Percentiles rank a stretch among this genome's conserved stretches.
Evolutionary conservation across 2,329 filamentous ascomycete genomes (phyloP).

Genomic region (Neofusicoccum kwambonambiense): DNA sequence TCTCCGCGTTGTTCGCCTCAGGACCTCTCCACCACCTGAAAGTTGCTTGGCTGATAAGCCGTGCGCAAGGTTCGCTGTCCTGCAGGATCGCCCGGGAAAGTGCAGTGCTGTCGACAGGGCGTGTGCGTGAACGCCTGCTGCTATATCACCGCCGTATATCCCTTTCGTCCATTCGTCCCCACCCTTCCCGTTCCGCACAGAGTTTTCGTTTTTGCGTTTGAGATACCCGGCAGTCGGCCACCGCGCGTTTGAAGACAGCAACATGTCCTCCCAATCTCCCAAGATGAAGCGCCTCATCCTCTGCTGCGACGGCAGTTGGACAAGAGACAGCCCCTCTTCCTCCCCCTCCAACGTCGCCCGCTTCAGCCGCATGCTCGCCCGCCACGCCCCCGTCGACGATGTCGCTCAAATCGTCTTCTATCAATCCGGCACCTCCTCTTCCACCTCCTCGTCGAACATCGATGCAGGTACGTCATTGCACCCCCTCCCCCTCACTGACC

Average conservation of each 20-base stretch:
- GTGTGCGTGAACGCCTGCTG: neutral
- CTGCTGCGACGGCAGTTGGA: constrained; percentile 38
- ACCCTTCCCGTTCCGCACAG: too few species aligned
- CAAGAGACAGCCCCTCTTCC: neutral
- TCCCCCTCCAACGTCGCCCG: constrained; percentile 51
- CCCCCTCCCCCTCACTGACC: too few species aligned
- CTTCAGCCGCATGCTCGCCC: constrained; percentile 50
- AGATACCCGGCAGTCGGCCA: too few species aligned
- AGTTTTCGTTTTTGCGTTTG: too few species aligned
- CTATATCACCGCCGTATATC: neutral
- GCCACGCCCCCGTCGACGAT: constrained; percentile 41
- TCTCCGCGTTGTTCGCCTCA: too few species aligned
- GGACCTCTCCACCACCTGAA: too few species aligned
- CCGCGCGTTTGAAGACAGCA: too few species aligned
- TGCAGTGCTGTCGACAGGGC: too few species aligned
- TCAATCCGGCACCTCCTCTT: constrained; percentile 45
- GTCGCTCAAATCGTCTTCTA: constrained; percentile 51
- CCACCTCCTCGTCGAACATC: too few species aligned
- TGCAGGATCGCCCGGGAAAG: too few species aligned
- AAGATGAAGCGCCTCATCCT: constrained; percentile 29
- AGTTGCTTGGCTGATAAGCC: neutral
- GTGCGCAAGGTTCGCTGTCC: neutral
- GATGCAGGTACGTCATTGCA: too few species aligned
- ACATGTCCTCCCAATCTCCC: too few species aligned
- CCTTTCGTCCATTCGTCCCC: neutral